These are phyloP conservation scores for Ascochyta koolunga DNA, from an alignment of 2,329 filamentous ascomycete genomes.

Conservation along the genomic window DNA sequence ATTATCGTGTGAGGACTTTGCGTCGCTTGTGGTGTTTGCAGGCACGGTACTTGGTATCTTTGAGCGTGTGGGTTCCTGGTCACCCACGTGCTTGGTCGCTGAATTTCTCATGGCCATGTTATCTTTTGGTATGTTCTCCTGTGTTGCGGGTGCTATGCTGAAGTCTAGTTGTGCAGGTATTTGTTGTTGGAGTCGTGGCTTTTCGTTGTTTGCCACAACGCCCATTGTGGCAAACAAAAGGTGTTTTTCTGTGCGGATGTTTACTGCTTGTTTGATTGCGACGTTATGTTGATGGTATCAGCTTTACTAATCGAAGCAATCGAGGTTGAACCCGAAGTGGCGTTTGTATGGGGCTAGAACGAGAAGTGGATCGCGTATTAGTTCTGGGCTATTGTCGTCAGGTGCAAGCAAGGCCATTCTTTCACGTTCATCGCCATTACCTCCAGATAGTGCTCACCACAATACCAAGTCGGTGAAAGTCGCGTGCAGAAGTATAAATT, in stretches of 20 bases:
- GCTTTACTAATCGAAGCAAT: background rate
- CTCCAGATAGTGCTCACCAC: background rate
- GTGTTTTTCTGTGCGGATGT: background rate
- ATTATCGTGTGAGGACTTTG: background rate
- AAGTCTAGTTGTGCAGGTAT: background rate
- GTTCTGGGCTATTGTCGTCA: background rate
- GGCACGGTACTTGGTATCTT: background rate
- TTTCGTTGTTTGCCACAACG: background rate
- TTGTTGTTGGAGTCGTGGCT: background rate
- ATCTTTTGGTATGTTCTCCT: background rate
- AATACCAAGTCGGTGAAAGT: background rate
- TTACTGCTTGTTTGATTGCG: background rate
- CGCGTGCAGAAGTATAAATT: too few relatives aligned
- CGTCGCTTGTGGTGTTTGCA: background rate
- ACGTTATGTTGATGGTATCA: background rate
- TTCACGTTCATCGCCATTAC: background rate
- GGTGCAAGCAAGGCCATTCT: conserved; percentile 1
- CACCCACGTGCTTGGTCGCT: background rate
- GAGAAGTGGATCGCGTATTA: background rate
- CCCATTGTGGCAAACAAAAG: conserved; percentile 1
- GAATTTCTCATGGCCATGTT: background rate
- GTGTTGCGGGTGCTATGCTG: background rate
- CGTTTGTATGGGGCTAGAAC: background rate
- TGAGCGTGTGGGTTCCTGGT: background rate
- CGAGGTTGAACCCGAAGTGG: background rate